Evolutionary conservation across 2,329 filamentous ascomycete genomes (phyloP).

Genomic region (Chaetomiaceae sp.): DNA sequence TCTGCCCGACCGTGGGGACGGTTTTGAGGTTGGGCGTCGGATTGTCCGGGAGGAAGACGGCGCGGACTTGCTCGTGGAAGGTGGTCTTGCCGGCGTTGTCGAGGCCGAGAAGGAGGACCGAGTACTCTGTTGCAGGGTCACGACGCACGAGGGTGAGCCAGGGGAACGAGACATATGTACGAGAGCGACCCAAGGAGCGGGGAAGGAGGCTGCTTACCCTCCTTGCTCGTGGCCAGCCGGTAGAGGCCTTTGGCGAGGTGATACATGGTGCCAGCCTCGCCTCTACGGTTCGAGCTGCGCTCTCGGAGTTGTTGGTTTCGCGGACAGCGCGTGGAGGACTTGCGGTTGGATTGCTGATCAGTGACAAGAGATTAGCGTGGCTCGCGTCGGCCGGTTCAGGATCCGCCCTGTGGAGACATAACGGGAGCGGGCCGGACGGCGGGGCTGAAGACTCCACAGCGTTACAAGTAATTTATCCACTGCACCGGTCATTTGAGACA

Average conservation of each 20-base stretch:
- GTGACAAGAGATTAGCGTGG: too few species aligned
- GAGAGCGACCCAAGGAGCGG: too few species aligned
- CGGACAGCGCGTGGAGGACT: too few species aligned
- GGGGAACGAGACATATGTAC: background rate
- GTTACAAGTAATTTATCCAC: too few species aligned
- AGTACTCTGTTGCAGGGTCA: conserved; percentile 64
- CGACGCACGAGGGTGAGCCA: background rate
- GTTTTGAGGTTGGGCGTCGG: conserved; percentile 69
- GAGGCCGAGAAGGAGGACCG: conserved; percentile 89
- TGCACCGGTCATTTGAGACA: too few species aligned
- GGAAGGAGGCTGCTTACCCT: too few species aligned
- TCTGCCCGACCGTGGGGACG: conserved; percentile 94
- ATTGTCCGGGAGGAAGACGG: conserved; percentile 63
- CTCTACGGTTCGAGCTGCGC: too few species aligned
- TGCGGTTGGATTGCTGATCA: too few species aligned
- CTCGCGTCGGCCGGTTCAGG: too few species aligned
- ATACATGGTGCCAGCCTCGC: conserved; percentile 27
- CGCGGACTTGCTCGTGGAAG: conserved; percentile 93
- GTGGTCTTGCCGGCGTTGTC: conserved; percentile 99
- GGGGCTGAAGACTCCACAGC: too few species aligned
- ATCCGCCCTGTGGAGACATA: too few species aligned
- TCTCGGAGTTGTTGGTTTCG: background rate
- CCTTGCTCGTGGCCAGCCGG: conserved; percentile 92
- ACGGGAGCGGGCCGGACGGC: too few species aligned
- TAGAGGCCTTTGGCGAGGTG: conserved; percentile 90